Evolutionary conservation across 2,329 filamentous ascomycete species (phyloP).

Genomic region (Ophiocordyceps unilateralis): DNA sequence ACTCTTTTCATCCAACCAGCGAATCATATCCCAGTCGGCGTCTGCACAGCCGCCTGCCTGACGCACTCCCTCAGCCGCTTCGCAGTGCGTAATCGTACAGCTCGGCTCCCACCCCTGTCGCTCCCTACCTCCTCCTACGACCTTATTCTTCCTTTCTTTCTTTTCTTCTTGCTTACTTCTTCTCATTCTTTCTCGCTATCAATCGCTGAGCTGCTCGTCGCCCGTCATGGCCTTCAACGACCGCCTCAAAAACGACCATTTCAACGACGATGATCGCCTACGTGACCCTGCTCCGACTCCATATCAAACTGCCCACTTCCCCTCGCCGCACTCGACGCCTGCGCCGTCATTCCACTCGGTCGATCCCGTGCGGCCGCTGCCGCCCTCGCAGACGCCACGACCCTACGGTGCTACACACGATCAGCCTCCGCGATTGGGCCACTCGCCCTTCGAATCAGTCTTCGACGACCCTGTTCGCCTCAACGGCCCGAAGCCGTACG

Average conservation of each 20-base stretch:
- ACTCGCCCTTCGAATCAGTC: slow-evolving; percentile 45
- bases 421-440: slow-evolving; percentile 17
- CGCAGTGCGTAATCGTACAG: neutral
- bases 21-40: neutral
- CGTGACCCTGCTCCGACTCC: slow-evolving; percentile 23
- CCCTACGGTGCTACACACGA: slow-evolving; percentile 13
- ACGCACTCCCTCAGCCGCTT: neutral
- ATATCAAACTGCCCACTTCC: slow-evolving; percentile 20
- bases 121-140: too few species aligned
- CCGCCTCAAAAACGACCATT: slow-evolving; percentile 41
- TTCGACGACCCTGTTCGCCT: slow-evolving; percentile 54
- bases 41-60: neutral
- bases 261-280: slow-evolving; percentile 6
- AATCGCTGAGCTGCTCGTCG: neutral
- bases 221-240: slow-evolving; percentile 41
- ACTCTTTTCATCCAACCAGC: too few species aligned
- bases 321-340: slow-evolving; percentile 21
- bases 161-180: neutral
- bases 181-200: neutral
- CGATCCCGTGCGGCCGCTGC: slow-evolving; percentile 4
- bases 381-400: slow-evolving; percentile 4
- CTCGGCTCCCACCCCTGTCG: neutral
- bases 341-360: slow-evolving; percentile 18
- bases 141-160: neutral
- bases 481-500: slow-evolving; percentile 22